Evolutionary conservation across 352 stramenopile genomes (phyloP).

Genomic region (Aphanomyces cochlioides): DNA sequence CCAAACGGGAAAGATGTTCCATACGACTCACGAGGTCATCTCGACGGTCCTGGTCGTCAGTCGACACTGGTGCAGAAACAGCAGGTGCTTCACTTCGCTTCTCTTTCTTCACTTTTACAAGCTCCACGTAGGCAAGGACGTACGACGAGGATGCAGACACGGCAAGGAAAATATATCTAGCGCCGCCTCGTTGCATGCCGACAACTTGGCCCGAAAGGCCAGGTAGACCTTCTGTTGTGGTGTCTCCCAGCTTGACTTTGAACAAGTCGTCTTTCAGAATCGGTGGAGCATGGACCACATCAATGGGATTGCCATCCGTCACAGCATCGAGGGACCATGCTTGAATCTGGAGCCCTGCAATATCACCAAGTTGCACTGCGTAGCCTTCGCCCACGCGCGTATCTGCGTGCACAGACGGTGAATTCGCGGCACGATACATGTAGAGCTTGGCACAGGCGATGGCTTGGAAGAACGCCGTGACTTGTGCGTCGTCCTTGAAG

Average conservation of each 20-base stretch:
- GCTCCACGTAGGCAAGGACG: constrained; percentile 61
- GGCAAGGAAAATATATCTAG: constrained; percentile 43
- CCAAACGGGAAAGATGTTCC: constrained; percentile 58
- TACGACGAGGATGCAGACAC: constrained; percentile 35
- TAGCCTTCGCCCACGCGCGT: constrained; percentile 17
- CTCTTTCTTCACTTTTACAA: constrained; percentile 76
- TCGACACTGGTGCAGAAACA: neutral
- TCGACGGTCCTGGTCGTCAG: constrained; percentile 34
- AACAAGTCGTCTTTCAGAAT: constrained; percentile 11
- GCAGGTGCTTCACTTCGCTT: constrained; percentile 32
- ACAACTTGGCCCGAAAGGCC: constrained; percentile 48
- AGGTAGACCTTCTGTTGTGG: constrained; percentile 35
- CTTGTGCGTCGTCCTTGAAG: constrained; percentile 50
- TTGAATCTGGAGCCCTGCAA: constrained; percentile 26
- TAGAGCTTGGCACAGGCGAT: constrained; percentile 44
- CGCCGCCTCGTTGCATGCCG: constrained; percentile 60
- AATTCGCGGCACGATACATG: neutral
- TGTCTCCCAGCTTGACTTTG: constrained; percentile 43
- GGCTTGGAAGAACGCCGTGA: constrained; percentile 45
- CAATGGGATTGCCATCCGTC: neutral
- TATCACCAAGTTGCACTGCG: constrained; percentile 22
- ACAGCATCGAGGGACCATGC: constrained; percentile 10
- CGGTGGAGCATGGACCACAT: neutral
- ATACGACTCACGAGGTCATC: constrained; percentile 69
- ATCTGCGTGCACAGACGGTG: constrained; percentile 36